These are phyloP conservation scores for Adenanthera pavonina DNA, from an alignment of 306 rosid genomes.

Conservation along the genomic window DNA sequence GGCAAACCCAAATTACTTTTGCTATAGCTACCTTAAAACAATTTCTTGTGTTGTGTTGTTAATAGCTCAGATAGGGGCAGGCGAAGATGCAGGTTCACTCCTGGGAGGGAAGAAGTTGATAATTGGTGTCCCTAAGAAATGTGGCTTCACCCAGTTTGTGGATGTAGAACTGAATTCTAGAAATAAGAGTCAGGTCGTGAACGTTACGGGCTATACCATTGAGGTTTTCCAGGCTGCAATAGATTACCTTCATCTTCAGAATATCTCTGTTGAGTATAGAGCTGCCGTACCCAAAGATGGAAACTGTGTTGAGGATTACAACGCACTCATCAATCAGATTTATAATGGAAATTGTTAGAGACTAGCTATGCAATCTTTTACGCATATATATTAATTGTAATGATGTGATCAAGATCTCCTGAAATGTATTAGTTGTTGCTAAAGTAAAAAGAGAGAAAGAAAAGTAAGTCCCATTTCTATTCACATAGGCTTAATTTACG, in stretches of 20 bases:
- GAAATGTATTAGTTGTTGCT: no score
- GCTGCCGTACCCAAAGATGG: neutral
- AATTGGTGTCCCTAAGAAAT: conserved; percentile 11
- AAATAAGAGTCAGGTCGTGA: neutral
- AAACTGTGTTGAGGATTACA: neutral
- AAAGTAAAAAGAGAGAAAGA: no score
- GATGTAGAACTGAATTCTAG: neutral
- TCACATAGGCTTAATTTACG: no score
- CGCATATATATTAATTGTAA: no score
- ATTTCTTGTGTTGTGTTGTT: neutral
- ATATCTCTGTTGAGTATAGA: conserved; percentile 13
- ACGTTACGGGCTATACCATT: conserved; percentile 26
- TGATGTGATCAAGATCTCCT: no score
- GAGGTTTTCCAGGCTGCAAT: conserved; percentile 11
- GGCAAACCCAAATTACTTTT: neutral
- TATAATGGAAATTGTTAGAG: neutral
- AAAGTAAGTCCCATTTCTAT: no score
- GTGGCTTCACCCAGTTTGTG: conserved; percentile 20
- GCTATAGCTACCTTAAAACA: neutral
- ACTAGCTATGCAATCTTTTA: no score
- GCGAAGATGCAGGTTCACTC: neutral
- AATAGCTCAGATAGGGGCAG: neutral
- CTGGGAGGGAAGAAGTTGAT: conserved; percentile 23
- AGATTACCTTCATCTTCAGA: neutral
- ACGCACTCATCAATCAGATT: neutral